phyloP scores from a whole-genome alignment of 1,284 basidiomycete genomes.

The Ganoderma boninense region DNA sequence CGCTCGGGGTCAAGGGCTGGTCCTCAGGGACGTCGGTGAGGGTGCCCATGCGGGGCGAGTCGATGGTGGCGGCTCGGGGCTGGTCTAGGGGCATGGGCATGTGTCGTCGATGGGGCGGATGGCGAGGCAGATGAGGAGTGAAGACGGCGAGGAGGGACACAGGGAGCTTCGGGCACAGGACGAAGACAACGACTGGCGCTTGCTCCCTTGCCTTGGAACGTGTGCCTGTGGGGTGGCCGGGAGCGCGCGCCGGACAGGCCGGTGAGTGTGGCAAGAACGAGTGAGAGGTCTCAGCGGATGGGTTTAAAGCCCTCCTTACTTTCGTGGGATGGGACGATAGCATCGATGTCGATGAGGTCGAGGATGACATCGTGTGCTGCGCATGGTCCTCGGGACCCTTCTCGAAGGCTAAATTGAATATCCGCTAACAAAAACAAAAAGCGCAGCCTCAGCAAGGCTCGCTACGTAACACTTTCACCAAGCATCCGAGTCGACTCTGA shows the following conservation, averaged over 20 bases:
- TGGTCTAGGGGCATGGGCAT: constrained; percentile 11
- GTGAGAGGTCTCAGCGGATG: neutral
- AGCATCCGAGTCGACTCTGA: too few species aligned
- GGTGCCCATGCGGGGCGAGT: constrained; percentile 34
- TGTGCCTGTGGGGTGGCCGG: neutral
- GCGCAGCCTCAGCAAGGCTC: neutral
- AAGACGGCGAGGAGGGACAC: constrained; percentile 13
- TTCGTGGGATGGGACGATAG: neutral
- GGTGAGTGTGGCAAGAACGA: neutral
- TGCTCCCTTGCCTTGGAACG: neutral
- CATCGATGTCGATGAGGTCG: constrained; percentile 1
- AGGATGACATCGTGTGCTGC: neutral
- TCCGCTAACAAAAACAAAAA: neutral
- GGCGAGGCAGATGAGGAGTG: neutral
- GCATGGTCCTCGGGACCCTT: neutral
- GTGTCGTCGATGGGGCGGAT: constrained; percentile 21
- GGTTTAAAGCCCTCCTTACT: neutral
- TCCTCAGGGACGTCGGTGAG: constrained; percentile 56
- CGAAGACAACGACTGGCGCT: neutral
- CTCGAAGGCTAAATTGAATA: neutral
- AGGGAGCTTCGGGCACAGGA: neutral
- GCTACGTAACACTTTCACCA: too few species aligned
- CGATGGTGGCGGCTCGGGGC: constrained; percentile 22
- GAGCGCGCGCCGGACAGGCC: neutral
- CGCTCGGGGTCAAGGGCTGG: constrained; percentile 38